Evolutionary conservation across 331 rosid genomes (phyloP).

Genomic region (Saraca asoca): DNA sequence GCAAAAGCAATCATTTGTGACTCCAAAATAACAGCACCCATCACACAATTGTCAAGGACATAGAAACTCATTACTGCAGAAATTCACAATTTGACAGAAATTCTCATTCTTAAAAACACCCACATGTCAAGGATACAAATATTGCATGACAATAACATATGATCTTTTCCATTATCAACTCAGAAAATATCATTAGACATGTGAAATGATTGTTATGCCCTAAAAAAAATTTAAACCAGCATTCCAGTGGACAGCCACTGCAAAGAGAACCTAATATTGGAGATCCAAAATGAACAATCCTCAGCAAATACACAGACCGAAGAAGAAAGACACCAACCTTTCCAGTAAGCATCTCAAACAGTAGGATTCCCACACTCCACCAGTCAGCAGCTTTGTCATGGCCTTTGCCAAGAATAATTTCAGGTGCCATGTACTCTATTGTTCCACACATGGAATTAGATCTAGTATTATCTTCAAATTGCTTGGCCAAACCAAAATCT

Average conservation of each 20-base stretch:
- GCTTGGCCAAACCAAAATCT: constrained; percentile 93
- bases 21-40: constrained; percentile 16
- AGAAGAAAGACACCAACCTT: constrained; percentile 57
- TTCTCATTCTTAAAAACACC: background rate
- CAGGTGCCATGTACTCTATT: constrained; percentile 93
- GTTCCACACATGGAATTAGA: constrained; percentile 95
- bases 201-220: background rate
- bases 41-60: constrained; percentile 12
- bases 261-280: constrained; percentile 3
- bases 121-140: no score
- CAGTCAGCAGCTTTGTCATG: constrained; percentile 97
- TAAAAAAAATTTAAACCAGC: background rate
- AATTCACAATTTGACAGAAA: constrained; percentile 16
- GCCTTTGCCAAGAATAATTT: constrained; percentile 94
- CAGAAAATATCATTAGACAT: no score
- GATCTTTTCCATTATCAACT: no score
- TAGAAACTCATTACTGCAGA: background rate
- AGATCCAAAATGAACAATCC: constrained; percentile 21
- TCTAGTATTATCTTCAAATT: constrained; percentile 73
- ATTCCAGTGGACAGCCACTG: background rate
- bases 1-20: constrained; percentile 31
- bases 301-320: constrained; percentile 14
- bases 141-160: no score
- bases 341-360: constrained; percentile 97
- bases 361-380: constrained; percentile 94